A percentile compares a stretch with the other conserved stretches of the same genome.
Conservation (phyloP, 768 basidiomycete species). For the Lactifluus hygrophoroides region DNA sequence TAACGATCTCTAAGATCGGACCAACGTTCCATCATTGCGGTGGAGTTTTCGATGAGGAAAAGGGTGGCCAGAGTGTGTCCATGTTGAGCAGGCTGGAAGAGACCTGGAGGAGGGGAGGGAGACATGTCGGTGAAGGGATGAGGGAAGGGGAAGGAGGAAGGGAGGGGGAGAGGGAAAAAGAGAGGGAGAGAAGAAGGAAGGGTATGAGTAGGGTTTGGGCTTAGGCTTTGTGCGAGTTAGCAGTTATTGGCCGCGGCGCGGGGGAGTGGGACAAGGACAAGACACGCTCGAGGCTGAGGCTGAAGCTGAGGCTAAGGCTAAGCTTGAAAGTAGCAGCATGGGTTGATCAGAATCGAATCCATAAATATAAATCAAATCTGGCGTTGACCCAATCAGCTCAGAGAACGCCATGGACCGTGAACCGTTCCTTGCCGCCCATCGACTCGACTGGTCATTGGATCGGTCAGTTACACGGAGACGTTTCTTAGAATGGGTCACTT, state of each 20-base stretch:
- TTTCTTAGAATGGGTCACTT: slow-evolving; percentile 16
- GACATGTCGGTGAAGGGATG: slow-evolving; percentile 6
- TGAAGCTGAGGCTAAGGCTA: background rate
- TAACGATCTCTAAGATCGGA: slow-evolving; percentile 22
- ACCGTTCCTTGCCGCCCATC: slow-evolving; percentile 16
- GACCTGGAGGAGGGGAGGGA: slow-evolving; percentile 11
- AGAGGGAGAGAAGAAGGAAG: slow-evolving; percentile 1
- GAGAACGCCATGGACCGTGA: too few relatives aligned
- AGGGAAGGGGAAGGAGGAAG: background rate
- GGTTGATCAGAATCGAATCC: slow-evolving; percentile 15
- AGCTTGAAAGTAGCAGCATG: slow-evolving; percentile 8
- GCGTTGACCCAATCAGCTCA: slow-evolving; percentile 11
- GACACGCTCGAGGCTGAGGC: too few relatives aligned
- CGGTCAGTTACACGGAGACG: slow-evolving; percentile 14
- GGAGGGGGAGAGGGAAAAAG: background rate
- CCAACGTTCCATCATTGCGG: slow-evolving; percentile 19
- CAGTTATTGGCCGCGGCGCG: slow-evolving; percentile 14
- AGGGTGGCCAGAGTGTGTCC: slow-evolving; percentile 18
- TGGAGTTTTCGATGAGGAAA: slow-evolving; percentile 20
- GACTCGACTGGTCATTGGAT: slow-evolving; percentile 16
- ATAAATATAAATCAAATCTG: slow-evolving; percentile 19
- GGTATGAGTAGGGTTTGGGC: slow-evolving; percentile 16
- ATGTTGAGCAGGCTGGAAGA: slow-evolving; percentile 17
- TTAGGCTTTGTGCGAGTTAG: too few relatives aligned
- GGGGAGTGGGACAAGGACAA: slow-evolving; percentile 4